phyloP scores from a whole-genome alignment of 2,329 filamentous ascomycete genomes.

The Ceratocystis ficicola region DNA sequence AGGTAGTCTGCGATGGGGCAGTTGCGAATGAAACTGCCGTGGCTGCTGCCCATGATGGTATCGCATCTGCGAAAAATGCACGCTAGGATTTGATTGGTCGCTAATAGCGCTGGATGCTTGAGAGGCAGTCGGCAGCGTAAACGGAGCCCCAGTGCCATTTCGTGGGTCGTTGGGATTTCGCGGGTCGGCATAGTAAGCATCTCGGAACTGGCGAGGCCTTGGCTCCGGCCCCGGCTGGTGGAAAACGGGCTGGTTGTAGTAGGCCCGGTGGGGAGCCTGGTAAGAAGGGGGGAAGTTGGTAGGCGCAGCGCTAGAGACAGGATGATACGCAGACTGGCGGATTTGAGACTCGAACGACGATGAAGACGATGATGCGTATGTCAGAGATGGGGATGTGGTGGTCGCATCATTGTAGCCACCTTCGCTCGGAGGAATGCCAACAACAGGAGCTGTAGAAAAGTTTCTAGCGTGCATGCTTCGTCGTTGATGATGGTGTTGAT shows the following conservation, averaged over 20 bases:
- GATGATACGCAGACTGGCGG: not conserved
- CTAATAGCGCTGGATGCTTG: constrained; percentile 6
- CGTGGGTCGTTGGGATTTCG: not conserved
- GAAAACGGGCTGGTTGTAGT: not conserved
- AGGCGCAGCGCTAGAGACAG: not conserved
- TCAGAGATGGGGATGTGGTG: constrained; percentile 9
- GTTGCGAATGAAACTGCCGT: not conserved
- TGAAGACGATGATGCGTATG: constrained; percentile 12
- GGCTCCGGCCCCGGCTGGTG: not conserved
- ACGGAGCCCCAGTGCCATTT: not conserved
- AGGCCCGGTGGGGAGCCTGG: not conserved
- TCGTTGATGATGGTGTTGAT: not conserved
- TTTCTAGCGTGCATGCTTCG: not conserved
- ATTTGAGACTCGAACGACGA: constrained; percentile 12
- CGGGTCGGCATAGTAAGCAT: not conserved
- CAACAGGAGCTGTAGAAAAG: not conserved
- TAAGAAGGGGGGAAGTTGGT: not conserved
- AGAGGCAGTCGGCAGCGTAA: constrained; percentile 1
- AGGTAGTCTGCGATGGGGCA: not conserved
- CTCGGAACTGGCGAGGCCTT: not conserved
- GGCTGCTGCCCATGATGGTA: not conserved
- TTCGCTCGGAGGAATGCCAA: not conserved
- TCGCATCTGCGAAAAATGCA: constrained; percentile 1
- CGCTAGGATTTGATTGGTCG: constrained; percentile 1
- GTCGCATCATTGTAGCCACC: constrained; percentile 11